Evolutionary conservation across 495 filamentous ascomycete genomes (phyloP).

Genomic region (Tuber borchii): DNA sequence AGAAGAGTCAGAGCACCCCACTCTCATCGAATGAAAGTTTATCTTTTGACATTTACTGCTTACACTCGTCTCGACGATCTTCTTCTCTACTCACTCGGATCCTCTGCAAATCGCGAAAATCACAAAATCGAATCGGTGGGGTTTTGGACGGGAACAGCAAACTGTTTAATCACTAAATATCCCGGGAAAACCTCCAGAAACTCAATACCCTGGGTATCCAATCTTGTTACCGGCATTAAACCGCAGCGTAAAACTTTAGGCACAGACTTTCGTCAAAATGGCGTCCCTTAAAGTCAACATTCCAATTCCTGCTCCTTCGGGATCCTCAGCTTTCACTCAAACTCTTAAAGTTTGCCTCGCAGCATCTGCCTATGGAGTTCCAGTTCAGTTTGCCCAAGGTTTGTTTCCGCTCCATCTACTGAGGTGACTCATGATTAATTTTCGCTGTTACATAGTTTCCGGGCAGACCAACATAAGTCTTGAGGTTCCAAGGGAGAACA

Average conservation of each 20-base stretch:
- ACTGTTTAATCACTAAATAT: background rate
- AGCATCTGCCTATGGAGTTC: slow-evolving; percentile 34
- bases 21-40: slow-evolving; percentile 12
- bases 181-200: background rate
- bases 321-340: slow-evolving; percentile 36
- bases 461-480: slow-evolving; percentile 32
- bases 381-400: slow-evolving; percentile 38
- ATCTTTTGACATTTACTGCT: background rate
- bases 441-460: slow-evolving; percentile 10
- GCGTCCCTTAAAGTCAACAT: slow-evolving; percentile 40
- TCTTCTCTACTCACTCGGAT: slow-evolving; percentile 4
- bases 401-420: slow-evolving; percentile 10
- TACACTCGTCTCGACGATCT: background rate
- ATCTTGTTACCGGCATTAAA: background rate
- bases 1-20: slow-evolving; percentile 19
- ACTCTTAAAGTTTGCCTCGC: slow-evolving; percentile 40
- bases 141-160: background rate
- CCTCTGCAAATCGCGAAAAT: background rate
- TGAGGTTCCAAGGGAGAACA: slow-evolving; percentile 37
- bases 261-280: slow-evolving; percentile 19
- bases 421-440: slow-evolving; percentile 6
- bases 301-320: slow-evolving; percentile 33
- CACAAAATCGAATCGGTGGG: background rate
- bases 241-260: background rate
- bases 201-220: background rate